Evolutionary conservation across 768 basidiomycete species (phyloP), one percentile per base, ranked within the genome.

Genomic region (Leccinum longicurvipes): DNA sequence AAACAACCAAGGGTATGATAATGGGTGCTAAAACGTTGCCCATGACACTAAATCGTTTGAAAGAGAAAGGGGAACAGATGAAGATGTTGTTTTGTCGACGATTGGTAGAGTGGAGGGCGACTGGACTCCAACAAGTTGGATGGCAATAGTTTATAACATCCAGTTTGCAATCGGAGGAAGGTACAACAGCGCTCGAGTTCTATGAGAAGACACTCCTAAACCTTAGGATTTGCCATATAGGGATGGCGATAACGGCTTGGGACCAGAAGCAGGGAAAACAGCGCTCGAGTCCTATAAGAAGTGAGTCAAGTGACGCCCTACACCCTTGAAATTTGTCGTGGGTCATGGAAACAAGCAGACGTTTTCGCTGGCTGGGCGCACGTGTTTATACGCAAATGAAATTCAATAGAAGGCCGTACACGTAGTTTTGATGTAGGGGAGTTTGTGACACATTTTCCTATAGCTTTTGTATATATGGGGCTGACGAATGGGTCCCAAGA

Each of bases 1-100:
- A 5, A 34, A 11, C 14, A 2, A n/a, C 4, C 21, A 31, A 0
- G 17, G 48, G 25, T 19, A 17, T n/a, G n/a, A 56, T 15, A 11
- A 32, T 3, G 19, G 36, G 41, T 9, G 15, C 46, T 1, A 60
- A 10, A 3, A 51, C 54, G 17, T 44, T 39, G 1, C 60, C 54
- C 59, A 60, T 60, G 14, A 29, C n/a, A 36, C 21, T 17, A n/a
- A n/a, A n/a, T n/a, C n/a, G n/a, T 2, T 5, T 42, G 28, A 19
- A 4, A 10, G n/a, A n/a, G n/a, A n/a, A n/a, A n/a, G n/a, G 9
- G 2, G 21, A 15, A 12, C 12, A 9, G 15, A 14, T 6, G 31
- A 23, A n/a, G n/a, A n/a, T n/a, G 34, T 4, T 3, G 12, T 31
- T 8, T 3, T 9, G 24, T 47, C 17, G 6, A 19, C 11, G 17